Percentiles rank a stretch among this genome's conserved stretches.
These are phyloP conservation scores for Amphibolis antarctica DNA, from an alignment of 106 monocot species.

Conservation along the genomic window DNA sequence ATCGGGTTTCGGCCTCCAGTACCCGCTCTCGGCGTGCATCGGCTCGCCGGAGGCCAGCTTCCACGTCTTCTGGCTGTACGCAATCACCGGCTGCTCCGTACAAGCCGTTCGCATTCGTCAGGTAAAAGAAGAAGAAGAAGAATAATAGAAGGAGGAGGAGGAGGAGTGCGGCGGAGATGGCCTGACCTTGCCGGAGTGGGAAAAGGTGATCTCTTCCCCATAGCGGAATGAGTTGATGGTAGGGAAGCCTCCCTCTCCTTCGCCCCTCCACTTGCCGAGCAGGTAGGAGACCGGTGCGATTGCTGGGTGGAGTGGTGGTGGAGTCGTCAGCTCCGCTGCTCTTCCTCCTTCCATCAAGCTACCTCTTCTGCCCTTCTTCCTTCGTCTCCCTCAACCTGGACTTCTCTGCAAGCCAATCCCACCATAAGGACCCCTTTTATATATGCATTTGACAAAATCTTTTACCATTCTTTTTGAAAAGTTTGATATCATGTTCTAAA, in stretches of 20 bases:
- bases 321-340: background rate
- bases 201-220: conserved; percentile 68
- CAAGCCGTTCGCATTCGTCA: background rate
- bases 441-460: no score
- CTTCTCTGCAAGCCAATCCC: no score
- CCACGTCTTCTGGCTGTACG: conserved; percentile 85
- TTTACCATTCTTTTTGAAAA: no score
- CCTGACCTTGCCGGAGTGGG: conserved; percentile 67
- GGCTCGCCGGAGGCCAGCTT: conserved; percentile 61
- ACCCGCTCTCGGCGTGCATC: conserved; percentile 81
- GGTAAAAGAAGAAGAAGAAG: background rate
- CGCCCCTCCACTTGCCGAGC: conserved; percentile 69
- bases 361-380: background rate
- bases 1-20: conserved; percentile 71
- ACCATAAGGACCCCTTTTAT: no score
- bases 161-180: background rate
- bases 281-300: conserved; percentile 48
- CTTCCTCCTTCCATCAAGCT: conserved; percentile 11
- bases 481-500: no score
- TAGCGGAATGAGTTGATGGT: conserved; percentile 77
- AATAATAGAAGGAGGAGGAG: background rate
- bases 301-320: conserved; percentile 46
- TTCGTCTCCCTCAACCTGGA: background rate
- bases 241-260: conserved; percentile 78
- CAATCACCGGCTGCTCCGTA: conserved; percentile 55